Conservation (phyloP, 1,284 basidiomycete genomes). For the Coniferiporia weirii region DNA sequence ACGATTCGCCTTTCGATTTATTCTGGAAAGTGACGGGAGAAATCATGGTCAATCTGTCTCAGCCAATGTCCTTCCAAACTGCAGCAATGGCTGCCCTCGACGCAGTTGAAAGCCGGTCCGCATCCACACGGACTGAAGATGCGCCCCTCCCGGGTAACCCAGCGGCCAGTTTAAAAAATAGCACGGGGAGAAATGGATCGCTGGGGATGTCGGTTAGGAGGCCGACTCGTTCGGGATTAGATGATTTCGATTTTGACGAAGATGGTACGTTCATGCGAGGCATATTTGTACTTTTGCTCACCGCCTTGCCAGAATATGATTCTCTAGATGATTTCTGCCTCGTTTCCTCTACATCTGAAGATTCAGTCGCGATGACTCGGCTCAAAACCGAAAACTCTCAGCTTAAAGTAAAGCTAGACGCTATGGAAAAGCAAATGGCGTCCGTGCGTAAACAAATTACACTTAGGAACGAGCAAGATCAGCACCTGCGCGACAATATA, state of each 20-base stretch:
- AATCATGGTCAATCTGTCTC: constrained; percentile 74
- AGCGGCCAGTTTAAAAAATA: constrained; percentile 26
- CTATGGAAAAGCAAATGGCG: constrained; percentile 50
- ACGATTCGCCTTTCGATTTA: constrained; percentile 56
- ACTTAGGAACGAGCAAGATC: constrained; percentile 69
- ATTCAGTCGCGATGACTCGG: constrained; percentile 33
- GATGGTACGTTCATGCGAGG: constrained; percentile 5
- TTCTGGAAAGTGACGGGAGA: constrained; percentile 83
- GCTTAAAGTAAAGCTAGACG: constrained; percentile 55
- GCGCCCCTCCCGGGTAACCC: background rate
- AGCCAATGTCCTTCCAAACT: constrained; percentile 80
- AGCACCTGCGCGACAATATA: constrained; percentile 71
- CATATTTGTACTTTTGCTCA: background rate
- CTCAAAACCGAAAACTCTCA: constrained; percentile 61
- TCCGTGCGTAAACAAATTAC: constrained; percentile 57
- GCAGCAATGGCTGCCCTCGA: constrained; percentile 55
- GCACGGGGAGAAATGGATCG: constrained; percentile 33
- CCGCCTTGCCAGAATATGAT: constrained; percentile 42
- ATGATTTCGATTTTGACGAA: constrained; percentile 13
- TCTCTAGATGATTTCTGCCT: constrained; percentile 74
- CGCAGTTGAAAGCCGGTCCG: constrained; percentile 22
- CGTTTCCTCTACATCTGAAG: constrained; percentile 54
- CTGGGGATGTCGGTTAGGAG: constrained; percentile 29
- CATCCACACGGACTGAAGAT: constrained; percentile 25
- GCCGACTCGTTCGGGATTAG: background rate